A percentile compares a stretch with the other conserved stretches of the same genome.
phyloP scores from a whole-genome alignment of 495 filamentous ascomycete genomes.

The Hypoxylon subgilvum region DNA sequence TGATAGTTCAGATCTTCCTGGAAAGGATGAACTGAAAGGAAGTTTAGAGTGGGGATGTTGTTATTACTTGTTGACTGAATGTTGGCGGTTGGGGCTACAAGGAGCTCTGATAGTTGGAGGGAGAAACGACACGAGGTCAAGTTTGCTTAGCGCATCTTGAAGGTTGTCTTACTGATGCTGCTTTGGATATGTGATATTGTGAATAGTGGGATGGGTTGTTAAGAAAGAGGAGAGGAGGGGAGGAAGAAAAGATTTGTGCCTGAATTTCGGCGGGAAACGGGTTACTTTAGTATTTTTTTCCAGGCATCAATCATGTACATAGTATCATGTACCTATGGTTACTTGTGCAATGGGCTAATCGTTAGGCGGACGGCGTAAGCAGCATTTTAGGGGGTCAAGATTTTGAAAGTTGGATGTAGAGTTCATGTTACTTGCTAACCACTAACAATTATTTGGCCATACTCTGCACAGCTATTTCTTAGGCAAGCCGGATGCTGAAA shows the following conservation, averaged over 20 bases:
- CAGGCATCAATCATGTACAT: slow-evolving; percentile 37
- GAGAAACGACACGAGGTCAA: slow-evolving; percentile 35
- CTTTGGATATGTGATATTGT: slow-evolving; percentile 9
- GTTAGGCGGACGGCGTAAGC: slow-evolving; percentile 26
- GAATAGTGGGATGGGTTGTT: slow-evolving; percentile 11
- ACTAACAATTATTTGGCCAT: slow-evolving; percentile 41
- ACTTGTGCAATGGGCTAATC: neutral
- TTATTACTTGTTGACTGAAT: slow-evolving; percentile 53
- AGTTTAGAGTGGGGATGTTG: slow-evolving; percentile 49
- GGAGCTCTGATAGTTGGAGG: slow-evolving; percentile 24
- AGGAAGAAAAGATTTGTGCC: slow-evolving; percentile 20
- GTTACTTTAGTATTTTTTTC: slow-evolving; percentile 44
- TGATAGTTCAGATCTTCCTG: slow-evolving; percentile 62
- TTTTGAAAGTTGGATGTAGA: neutral
- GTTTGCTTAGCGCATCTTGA: slow-evolving; percentile 50
- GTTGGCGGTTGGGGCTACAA: slow-evolving; percentile 44
- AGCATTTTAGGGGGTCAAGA: slow-evolving; percentile 19
- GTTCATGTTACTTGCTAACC: slow-evolving; percentile 39
- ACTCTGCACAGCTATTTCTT: neutral
- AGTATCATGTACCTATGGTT: neutral
- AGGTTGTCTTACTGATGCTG: slow-evolving; percentile 24
- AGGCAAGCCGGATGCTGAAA: slow-evolving; percentile 30
- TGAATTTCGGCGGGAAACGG: slow-evolving; percentile 34
- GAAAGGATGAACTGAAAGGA: slow-evolving; percentile 57
- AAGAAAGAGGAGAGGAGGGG: slow-evolving; percentile 16